Conservation (phyloP, 148 eudicot species). For the Spergularia marina region DNA sequence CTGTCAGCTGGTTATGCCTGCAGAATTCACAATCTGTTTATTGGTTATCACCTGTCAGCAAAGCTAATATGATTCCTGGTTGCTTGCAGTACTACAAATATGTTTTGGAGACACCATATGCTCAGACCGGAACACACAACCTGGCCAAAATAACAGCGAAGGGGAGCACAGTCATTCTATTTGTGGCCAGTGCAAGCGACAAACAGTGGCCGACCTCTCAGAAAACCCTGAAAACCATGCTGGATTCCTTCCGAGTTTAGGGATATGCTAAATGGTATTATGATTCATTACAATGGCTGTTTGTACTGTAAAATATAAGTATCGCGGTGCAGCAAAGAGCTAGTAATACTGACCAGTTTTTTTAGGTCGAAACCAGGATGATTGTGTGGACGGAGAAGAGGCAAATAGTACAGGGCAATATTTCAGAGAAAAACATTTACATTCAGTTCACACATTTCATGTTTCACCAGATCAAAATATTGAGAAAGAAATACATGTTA, state of each 20-base stretch:
- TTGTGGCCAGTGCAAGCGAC: constrained; percentile 89
- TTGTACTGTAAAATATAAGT: constrained; percentile 15
- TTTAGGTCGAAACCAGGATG: neutral
- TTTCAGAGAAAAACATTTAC: neutral
- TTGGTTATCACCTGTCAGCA: too few species aligned
- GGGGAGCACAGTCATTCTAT: constrained; percentile 77
- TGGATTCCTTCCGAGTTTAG: constrained; percentile 80
- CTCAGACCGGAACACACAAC: constrained; percentile 86
- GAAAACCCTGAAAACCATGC: constrained; percentile 67
- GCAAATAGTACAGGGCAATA: too few species aligned
- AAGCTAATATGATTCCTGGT: constrained; percentile 6
- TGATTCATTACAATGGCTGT: neutral
- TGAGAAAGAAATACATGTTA: neutral
- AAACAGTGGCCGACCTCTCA: constrained; percentile 82
- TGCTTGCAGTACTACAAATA: constrained; percentile 85
- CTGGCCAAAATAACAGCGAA: constrained; percentile 94
- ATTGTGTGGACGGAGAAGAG: too few species aligned
- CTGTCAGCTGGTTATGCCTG: neutral
- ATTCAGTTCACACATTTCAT: neutral
- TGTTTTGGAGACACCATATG: constrained; percentile 85
- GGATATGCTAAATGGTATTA: neutral
- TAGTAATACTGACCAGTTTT: neutral
- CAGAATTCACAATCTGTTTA: too few species aligned
- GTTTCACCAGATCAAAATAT: neutral
- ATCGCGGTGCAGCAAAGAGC: neutral